Percentiles rank a stretch among this genome's conserved stretches.
Evolutionary conservation across 441 rosid species (phyloP).

Genomic region (Croton setiger): DNA sequence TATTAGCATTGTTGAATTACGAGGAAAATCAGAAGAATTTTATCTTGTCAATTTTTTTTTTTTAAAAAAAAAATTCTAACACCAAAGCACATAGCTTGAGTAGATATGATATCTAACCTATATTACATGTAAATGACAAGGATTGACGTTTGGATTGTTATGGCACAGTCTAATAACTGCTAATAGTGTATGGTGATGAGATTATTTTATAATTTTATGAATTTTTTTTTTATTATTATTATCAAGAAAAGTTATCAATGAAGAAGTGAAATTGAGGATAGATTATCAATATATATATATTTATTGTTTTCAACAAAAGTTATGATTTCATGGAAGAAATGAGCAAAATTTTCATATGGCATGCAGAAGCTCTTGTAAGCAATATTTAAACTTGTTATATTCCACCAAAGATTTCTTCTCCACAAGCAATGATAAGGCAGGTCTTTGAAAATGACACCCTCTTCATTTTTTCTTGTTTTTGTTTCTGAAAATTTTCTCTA

Average conservation of each 20-base stretch:
- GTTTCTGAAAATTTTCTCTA: no score
- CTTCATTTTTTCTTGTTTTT: not conserved
- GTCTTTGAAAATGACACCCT: constrained; percentile 23
- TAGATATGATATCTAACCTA: no score
- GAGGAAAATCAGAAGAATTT: no score
- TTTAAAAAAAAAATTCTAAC: no score
- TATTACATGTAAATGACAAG: not conserved
- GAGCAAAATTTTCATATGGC: constrained; percentile 25
- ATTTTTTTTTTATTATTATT: not conserved
- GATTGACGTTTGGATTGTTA: not conserved
- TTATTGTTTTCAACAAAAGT: not conserved
- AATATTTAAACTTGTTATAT: constrained; percentile 12
- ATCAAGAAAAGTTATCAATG: constrained; percentile 7
- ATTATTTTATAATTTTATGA: not conserved
- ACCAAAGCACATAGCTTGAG: no score
- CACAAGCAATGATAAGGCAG: constrained; percentile 3
- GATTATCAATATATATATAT: constrained; percentile 27
- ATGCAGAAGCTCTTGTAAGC: constrained; percentile 10
- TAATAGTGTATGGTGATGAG: constrained; percentile 23
- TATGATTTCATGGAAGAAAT: constrained; percentile 7
- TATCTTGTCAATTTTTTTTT: not conserved
- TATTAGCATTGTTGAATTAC: no score
- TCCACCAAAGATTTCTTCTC: constrained; percentile 18
- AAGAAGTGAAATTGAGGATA: constrained; percentile 32
- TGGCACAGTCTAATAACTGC: not conserved